Base-by-base conservation (phyloP, 352 stramenopile genomes). In the Elongisporangium prolatum region DNA sequence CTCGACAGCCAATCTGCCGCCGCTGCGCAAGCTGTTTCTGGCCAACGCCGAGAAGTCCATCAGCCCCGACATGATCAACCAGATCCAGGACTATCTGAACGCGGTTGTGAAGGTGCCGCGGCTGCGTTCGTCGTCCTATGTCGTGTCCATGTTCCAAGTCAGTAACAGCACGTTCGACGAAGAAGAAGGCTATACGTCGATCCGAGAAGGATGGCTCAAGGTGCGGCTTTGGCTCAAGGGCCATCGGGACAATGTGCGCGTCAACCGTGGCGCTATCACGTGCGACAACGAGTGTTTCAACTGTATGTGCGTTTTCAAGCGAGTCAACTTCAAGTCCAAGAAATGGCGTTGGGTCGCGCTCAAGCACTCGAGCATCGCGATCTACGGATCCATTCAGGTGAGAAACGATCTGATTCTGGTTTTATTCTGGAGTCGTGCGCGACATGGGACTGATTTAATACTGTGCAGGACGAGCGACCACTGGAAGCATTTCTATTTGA, bases 211-310 rank as follows among this genome's bases (percentile, higher is more conserved):
- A 11, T 95, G 86, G 86, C 62, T 95, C 7, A 89, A 89, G 49
- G 83, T 86, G 0, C 83, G 83, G 20, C 83, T 89, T 55, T 95
- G 86, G 86, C 68, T 93, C 56, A 92, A 92, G 54, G 86, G 86
- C 48, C 89, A 91, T 61, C 77, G 84, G 50, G 86, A 95, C 22
- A 91, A 95, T 54, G 83, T 95, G 24, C 86, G 79, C 14, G 88
- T 95, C 53, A 91, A 95, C 51, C 83, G 81, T 14, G 83, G 75
- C 1, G 82, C 82, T 0, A 67, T 77, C 20, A 86, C 79, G 14
- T 95, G 86, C 49, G 86, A 95, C 67, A 95, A 95, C 47, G 80
- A 92, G 60, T 95, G 81, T 61, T 91, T 93, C 63, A 95, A 95
- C 71, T 95, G 86, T 68, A 91, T 93, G 76, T 95, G 86, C 54